Evolutionary conservation across 2,329 filamentous ascomycete species (phyloP).

Genomic region (Diplodia corticola): DNA sequence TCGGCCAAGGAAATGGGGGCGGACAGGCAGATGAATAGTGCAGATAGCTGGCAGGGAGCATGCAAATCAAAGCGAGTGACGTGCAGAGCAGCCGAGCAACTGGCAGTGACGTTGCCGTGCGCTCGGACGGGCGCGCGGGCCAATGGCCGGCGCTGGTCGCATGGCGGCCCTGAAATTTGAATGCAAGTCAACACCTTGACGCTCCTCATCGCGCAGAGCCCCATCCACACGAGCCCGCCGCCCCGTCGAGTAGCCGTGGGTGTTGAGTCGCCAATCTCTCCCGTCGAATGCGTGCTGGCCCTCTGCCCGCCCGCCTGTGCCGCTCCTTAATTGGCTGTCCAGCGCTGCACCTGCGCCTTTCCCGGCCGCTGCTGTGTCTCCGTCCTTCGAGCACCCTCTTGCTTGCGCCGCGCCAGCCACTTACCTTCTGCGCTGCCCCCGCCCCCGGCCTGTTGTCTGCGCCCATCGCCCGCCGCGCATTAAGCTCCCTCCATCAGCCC

Average conservation of each 20-base stretch:
- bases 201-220: conserved; percentile 12
- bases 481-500: not conserved
- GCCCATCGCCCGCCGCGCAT: not conserved
- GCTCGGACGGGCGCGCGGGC: conserved; percentile 11
- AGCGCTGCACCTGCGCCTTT: not conserved
- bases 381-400: not conserved
- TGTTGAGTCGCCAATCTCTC: conserved; percentile 1
- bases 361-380: conserved; percentile 3
- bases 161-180: conserved; percentile 18
- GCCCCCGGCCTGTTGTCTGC: not conserved
- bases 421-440: not conserved
- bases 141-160: conserved; percentile 11
- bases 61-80: conserved; percentile 4
- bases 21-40: not conserved
- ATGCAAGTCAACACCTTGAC: conserved; percentile 19
- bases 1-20: not conserved
- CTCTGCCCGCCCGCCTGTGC: conserved; percentile 13
- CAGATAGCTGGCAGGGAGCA: not conserved
- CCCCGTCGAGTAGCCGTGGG: conserved; percentile 1
- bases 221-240: conserved; percentile 9
- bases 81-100: conserved; percentile 10
- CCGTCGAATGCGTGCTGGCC: conserved; percentile 22
- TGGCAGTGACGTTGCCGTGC: conserved; percentile 13
- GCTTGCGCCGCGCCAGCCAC: not conserved
- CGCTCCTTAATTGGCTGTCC: conserved; percentile 9